Evolutionary conservation across 805 yeast genomes (phyloP).

Genomic region (Kluyveromyces nonfermentans): DNA sequence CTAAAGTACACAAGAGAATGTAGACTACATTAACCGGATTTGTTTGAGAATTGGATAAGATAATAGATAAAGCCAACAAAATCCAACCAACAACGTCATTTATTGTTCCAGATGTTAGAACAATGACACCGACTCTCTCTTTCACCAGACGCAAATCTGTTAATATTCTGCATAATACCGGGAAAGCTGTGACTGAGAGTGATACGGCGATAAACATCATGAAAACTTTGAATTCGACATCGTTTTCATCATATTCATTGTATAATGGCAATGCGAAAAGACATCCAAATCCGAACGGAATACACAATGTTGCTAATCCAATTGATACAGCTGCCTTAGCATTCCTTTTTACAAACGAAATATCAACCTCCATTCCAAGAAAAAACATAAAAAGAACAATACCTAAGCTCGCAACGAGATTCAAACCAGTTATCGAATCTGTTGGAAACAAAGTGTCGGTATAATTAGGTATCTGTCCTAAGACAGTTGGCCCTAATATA

Average conservation of each 20-base stretch:
- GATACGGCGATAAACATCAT: constrained; percentile 80
- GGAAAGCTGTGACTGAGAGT: constrained; percentile 77
- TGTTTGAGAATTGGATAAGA: constrained; percentile 62
- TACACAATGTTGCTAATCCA: constrained; percentile 61
- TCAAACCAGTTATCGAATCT: constrained; percentile 52
- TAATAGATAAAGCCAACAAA: constrained; percentile 62
- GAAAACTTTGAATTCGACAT: constrained; percentile 55
- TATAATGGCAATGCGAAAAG: constrained; percentile 60
- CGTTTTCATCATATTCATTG: constrained; percentile 36
- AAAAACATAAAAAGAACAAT: constrained; percentile 65
- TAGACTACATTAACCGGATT: constrained; percentile 58
- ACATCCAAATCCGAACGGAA: constrained; percentile 77
- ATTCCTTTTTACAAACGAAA: constrained; percentile 52
- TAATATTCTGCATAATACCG: constrained; percentile 70
- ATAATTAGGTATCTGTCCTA: constrained; percentile 64
- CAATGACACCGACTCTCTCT: constrained; percentile 50
- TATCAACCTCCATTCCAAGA: constrained; percentile 73
- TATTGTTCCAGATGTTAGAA: constrained; percentile 22
- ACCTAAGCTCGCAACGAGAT: constrained; percentile 65
- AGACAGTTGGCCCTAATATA: constrained; percentile 62
- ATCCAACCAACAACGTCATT: constrained; percentile 81
- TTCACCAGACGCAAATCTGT: constrained; percentile 61
- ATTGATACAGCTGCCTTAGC: constrained; percentile 53
- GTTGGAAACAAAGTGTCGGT: constrained; percentile 56
- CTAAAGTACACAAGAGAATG: constrained; percentile 54